These are phyloP conservation scores for Gautieria morchelliformis DNA, from an alignment of 768 basidiomycete genomes.

Conservation along the genomic window DNA sequence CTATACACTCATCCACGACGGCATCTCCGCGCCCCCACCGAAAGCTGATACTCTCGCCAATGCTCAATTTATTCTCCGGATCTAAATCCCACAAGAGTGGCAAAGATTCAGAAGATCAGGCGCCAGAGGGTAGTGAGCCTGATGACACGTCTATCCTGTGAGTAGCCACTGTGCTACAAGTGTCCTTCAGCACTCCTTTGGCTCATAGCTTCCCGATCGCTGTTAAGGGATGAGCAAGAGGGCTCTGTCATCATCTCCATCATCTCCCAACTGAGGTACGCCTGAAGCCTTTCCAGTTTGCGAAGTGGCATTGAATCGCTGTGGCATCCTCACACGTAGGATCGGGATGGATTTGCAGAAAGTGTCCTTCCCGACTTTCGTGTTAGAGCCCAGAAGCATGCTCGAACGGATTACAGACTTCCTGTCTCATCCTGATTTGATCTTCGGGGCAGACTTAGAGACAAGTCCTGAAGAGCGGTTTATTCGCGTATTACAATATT, in stretches of 20 bases:
- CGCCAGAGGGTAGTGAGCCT: constrained; percentile 74
- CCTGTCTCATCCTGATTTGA: constrained; percentile 96
- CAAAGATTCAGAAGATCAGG: constrained; percentile 40
- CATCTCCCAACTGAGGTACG: constrained; percentile 81
- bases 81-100: constrained; percentile 2
- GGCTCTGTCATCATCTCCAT: constrained; percentile 81
- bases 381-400: constrained; percentile 95
- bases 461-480: constrained; percentile 85
- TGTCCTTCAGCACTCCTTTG: not conserved
- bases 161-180: constrained; percentile 24
- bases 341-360: constrained; percentile 96
- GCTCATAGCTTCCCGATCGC: not conserved
- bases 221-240: constrained; percentile 76
- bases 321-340: constrained; percentile 28
- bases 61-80: constrained; percentile 6
- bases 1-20: not conserved
- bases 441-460: constrained; percentile 82
- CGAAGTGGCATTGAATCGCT: constrained; percentile 4
- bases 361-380: constrained; percentile 91
- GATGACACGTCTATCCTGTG: constrained; percentile 87
- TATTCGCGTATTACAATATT: constrained; percentile 84
- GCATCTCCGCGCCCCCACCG: not conserved
- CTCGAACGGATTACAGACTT: constrained; percentile 98
- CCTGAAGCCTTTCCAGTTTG: constrained; percentile 5
- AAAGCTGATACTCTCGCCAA: not conserved